These are phyloP conservation scores for Sicyos baderoa DNA, from an alignment of 306 rosid genomes.

Conservation along the genomic window DNA sequence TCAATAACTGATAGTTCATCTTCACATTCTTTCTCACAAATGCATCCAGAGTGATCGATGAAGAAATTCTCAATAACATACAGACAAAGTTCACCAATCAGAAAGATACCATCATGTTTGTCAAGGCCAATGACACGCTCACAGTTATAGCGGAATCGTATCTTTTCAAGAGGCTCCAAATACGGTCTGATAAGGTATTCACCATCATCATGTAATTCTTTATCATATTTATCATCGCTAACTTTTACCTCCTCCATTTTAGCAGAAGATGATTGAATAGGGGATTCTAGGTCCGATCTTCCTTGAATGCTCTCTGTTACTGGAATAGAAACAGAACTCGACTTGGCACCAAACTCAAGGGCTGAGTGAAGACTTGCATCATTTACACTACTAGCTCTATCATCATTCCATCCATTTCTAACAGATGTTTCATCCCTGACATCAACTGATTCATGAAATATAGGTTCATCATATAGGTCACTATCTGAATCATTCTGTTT, in stretches of 20 bases:
- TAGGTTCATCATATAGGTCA: conserved; percentile 50
- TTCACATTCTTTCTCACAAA: conserved; percentile 82
- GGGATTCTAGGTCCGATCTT: conserved; percentile 82
- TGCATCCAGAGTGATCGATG: conserved; percentile 74
- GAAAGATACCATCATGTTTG: conserved; percentile 96
- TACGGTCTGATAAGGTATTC: conserved; percentile 94
- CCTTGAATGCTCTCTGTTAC: conserved; percentile 60
- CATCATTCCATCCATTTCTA: conserved; percentile 76
- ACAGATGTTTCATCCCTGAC: conserved; percentile 49
- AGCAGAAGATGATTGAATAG: conserved; percentile 56
- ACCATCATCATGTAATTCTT: conserved; percentile 77
- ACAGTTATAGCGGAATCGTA: conserved; percentile 80
- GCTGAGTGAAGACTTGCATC: conserved; percentile 97
- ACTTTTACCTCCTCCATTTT: conserved; percentile 55
- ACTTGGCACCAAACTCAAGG: conserved; percentile 80
- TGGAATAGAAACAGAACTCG: conserved; percentile 67
- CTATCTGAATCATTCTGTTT: conserved; percentile 49
- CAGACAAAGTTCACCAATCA: conserved; percentile 79
- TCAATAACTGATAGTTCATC: conserved; percentile 92
- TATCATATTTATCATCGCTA: conserved; percentile 60
- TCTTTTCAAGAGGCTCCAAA: conserved; percentile 79
- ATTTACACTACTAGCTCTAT: conserved; percentile 75
- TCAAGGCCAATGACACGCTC: conserved; percentile 96
- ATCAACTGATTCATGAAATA: conserved; percentile 42
- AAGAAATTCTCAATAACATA: conserved; percentile 94